Evolutionary conservation across 192 early-diverging fungal species (phyloP), one percentile per base, ranked within the genome.

Genomic region (Umbelopsis vinacea): DNA sequence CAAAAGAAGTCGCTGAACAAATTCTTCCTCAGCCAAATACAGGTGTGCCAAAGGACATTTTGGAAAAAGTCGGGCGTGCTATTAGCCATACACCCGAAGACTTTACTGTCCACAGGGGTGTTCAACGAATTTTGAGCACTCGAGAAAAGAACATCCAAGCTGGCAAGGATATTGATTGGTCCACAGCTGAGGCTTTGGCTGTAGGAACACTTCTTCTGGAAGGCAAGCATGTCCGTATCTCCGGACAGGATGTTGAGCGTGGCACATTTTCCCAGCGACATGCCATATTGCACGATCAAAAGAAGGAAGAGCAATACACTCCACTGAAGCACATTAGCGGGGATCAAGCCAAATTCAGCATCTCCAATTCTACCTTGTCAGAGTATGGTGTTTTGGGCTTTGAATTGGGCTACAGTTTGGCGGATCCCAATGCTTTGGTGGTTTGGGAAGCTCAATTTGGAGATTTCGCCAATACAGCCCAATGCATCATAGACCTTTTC

Each of bases 181-280:
- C 96, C 19, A 94, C 96, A 3, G 97, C 94, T 50, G 97, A 99
- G 85, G 84, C 91, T 43, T 86, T 99, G 79, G 94, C 97, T 7
- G 95, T 95, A 74, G 97, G 96, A 43, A 85, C 92, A 7, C 89
- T 99, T 50, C 87, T 99, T 55, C 74, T 92, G 12, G 96, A 98
- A 80, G 93, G 93, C 74, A 93, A 94, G 78, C 95, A 97, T 75
- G 90, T 97, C 70, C 91, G 96, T 71, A 83, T 99, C 46, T 92
- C 92, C 67, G 97, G 97, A 46, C 97, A 99, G 85, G 97, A 99
- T 88, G 92, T 94, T 67, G 97, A 99, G 85, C 94, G 97, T 80
- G 97, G 97, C 57, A 99, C 97, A n/a, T 99, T 99, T 83, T 99
- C 97, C 66, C 97, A 99, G 74, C 93, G 97, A 68, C 97, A 99